Base-by-base conservation (phyloP, 2,329 filamentous ascomycete genomes). In the Colletotrichum horii region DNA sequence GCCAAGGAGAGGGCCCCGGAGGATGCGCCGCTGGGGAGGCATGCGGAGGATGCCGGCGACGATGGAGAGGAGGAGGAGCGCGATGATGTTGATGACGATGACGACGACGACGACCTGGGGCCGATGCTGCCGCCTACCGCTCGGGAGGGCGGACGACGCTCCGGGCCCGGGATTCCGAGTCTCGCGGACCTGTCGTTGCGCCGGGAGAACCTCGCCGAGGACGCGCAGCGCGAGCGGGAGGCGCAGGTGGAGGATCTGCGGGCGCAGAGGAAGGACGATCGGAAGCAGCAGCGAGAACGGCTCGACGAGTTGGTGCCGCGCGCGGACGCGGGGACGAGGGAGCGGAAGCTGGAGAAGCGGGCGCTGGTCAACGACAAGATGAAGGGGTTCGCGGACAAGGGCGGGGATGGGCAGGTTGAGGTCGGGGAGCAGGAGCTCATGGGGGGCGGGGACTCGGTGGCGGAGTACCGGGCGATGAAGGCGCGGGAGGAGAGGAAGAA, bases 261-360 rank as follows among this genome's bases (percentile, higher is more conserved):
- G 6, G 86, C 87, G 19, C 90, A 90, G 7, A 93, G 94, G 70
- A 91, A 90, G 77, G 84, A 87, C 16, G 94, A 97, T 78, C 91
- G 93, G 4, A 88, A 88, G 60, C 80, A 88, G 6, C 94, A 96
- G 80, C 94, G 93, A 77, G 93, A 94, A 70, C 90, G 91, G 0
- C 88, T 97, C 0, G 95, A 98, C 16, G 96, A 98, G 78, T 86
- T 98, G 0, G 91, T 89, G 0, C 96, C 96, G 0, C 94, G 95
- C 14, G 95, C 96, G 0, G 95, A 97, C 76, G 87, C 96, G 0
- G 96, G 96, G 0, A 94, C 94, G 1, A 92, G 93, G 61, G 96
- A 98, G 85, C 92, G 96, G 14, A 91, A 92, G 80, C 89, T 98
- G 1, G 96, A 99, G 86, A 98, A 98, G 89, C 93, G 93, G 78